Percentiles rank a stretch among this genome's conserved stretches.
These are phyloP conservation scores for Penicillium sp. DNA, from an alignment of 2,329 filamentous ascomycete genomes.

Conservation along the genomic window DNA sequence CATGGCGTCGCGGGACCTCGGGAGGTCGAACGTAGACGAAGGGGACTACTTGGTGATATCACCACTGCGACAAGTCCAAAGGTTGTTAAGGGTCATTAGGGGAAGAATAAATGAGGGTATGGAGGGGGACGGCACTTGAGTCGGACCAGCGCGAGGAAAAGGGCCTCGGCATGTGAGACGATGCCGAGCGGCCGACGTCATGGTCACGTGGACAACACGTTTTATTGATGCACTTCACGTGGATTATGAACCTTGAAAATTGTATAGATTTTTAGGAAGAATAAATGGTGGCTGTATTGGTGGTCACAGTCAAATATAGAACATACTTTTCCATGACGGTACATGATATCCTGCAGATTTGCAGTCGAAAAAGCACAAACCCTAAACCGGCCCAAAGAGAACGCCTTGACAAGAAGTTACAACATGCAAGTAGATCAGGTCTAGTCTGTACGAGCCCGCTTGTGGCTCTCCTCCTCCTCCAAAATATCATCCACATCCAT, in stretches of 20 bases:
- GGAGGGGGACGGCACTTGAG: slow-evolving; percentile 11
- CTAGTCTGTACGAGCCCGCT: slow-evolving; percentile 34
- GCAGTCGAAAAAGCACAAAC: slow-evolving; percentile 21
- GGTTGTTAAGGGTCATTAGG: slow-evolving; percentile 10
- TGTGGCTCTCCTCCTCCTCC: slow-evolving; percentile 33
- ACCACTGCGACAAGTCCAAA: slow-evolving; percentile 10
- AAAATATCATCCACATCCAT: slow-evolving; percentile 43
- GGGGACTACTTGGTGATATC: slow-evolving; percentile 11
- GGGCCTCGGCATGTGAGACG: slow-evolving; percentile 44
- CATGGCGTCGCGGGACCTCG: slow-evolving; percentile 35
- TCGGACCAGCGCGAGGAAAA: slow-evolving; percentile 27
- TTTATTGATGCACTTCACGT: not conserved
- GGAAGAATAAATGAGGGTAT: slow-evolving; percentile 10
- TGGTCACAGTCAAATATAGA: slow-evolving; percentile 2
- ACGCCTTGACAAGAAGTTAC: slow-evolving; percentile 25
- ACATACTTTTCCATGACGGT: slow-evolving; percentile 24
- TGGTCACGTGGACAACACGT: slow-evolving; percentile 31
- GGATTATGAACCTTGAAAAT: not conserved
- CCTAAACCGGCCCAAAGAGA: slow-evolving; percentile 21
- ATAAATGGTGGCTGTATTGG: not conserved
- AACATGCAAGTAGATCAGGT: slow-evolving; percentile 22
- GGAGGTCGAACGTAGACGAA: slow-evolving; percentile 17
- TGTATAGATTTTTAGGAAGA: not conserved
- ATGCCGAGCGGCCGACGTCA: slow-evolving; percentile 31
- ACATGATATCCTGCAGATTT: slow-evolving; percentile 19